Percentiles rank a stretch among this genome's conserved stretches.
Conservation (phyloP, 1,284 basidiomycete genomes). For the Trichosporon sp. region DNA sequence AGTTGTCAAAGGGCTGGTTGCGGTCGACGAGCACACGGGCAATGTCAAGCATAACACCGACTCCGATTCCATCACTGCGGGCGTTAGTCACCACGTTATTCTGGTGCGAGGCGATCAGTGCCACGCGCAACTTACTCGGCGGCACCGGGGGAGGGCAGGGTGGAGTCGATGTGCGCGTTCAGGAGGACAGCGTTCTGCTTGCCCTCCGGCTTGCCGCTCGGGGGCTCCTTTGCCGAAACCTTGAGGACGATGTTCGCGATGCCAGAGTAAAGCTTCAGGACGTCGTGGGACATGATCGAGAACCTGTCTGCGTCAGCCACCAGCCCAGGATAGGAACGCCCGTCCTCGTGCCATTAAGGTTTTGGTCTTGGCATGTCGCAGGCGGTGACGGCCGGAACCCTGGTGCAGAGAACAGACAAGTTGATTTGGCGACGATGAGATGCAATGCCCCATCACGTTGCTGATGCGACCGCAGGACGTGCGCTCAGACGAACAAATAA, state of each 20-base stretch:
- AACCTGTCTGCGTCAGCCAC: constrained; percentile 55
- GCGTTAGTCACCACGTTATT: constrained; percentile 2
- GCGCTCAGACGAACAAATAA: neutral
- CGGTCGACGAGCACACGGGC: constrained; percentile 71
- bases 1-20: constrained; percentile 68
- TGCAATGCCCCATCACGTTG: neutral
- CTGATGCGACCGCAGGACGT: too few relatives aligned
- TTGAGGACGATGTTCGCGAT: constrained; percentile 86
- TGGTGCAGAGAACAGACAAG: neutral
- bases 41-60: constrained; percentile 88
- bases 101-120: neutral
- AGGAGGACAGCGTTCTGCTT: constrained; percentile 80
- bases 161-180: constrained; percentile 80
- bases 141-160: constrained; percentile 66
- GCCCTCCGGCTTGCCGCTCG: constrained; percentile 57
- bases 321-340: neutral
- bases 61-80: constrained; percentile 65
- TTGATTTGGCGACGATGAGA: neutral
- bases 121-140: constrained; percentile 56
- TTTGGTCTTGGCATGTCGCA: neutral
- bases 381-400: neutral
- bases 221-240: constrained; percentile 56
- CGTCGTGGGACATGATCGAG: constrained; percentile 73
- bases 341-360: neutral
- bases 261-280: constrained; percentile 87